Conservation (phyloP, 768 basidiomycete genomes). For the Thelephora ganbajun region DNA sequence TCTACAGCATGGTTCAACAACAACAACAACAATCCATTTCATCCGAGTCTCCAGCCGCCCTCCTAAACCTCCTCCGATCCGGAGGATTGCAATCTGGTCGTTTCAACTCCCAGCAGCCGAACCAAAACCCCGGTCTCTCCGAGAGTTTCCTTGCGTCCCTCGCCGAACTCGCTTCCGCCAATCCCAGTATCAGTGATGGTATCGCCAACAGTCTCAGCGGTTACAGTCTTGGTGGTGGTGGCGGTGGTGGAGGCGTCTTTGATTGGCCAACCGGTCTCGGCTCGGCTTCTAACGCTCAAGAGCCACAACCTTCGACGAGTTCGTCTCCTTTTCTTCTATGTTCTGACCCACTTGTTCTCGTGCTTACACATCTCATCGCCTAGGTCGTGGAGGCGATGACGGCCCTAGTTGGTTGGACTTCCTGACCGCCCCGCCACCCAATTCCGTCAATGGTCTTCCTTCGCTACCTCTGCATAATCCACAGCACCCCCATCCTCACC, state of each 20-base stretch:
- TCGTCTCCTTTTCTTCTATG: not conserved
- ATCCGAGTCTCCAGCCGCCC: not conserved
- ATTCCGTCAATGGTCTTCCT: not conserved
- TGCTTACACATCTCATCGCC: not conserved
- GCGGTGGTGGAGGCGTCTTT: not conserved
- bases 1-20: not conserved
- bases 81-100: not conserved
- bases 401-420: not conserved
- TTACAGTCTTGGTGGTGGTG: not conserved
- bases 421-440: not conserved
- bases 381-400: not conserved
- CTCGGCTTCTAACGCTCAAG: too few species aligned
- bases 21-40: not conserved
- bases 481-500: not conserved
- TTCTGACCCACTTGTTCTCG: not conserved
- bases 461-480: not conserved
- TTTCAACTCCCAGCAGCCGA: not conserved
- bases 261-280: not conserved
- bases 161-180: not conserved
- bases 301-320: not conserved
- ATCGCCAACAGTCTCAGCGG: too few species aligned
- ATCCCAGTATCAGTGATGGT: not conserved
- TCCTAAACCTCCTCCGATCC: not conserved
- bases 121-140: not conserved
- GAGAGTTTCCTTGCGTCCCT: not conserved